These are phyloP conservation scores for Astrothelium macrocarpum DNA, from an alignment of 495 filamentous ascomycete species.

Conservation along the genomic window DNA sequence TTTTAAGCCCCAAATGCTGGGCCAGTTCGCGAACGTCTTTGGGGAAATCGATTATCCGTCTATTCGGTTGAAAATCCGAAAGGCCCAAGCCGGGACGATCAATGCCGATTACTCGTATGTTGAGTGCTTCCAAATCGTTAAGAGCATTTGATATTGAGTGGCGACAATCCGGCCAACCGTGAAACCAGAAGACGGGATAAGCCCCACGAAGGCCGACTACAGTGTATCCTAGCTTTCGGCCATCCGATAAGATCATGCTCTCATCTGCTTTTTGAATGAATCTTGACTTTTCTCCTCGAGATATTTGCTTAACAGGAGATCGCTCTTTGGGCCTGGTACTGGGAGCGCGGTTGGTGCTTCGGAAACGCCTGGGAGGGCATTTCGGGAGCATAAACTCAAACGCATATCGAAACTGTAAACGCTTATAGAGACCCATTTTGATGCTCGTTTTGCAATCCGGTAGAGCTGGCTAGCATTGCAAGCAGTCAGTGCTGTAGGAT, in stretches of 20 bases:
- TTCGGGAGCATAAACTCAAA: background rate
- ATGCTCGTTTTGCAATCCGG: too few species aligned
- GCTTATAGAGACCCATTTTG: too few species aligned
- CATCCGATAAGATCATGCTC: conserved; percentile 1
- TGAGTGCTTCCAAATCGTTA: background rate
- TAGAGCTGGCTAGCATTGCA: too few species aligned
- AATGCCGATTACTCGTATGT: conserved; percentile 9
- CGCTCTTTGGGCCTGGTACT: background rate
- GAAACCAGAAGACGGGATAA: conserved; percentile 9
- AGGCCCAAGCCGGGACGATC: conserved; percentile 14
- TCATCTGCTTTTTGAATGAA: background rate
- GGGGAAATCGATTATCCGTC: conserved; percentile 5
- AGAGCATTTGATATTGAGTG: background rate
- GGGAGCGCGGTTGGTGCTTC: background rate
- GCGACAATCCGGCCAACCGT: conserved; percentile 9
- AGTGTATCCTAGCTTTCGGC: conserved; percentile 10
- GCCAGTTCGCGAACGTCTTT: conserved; percentile 8
- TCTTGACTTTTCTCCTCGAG: background rate
- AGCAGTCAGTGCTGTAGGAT: too few species aligned
- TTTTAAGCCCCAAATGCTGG: conserved; percentile 4
- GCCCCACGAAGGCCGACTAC: conserved; percentile 1
- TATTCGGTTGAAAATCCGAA: conserved; percentile 4
- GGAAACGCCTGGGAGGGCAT: background rate
- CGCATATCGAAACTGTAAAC: too few species aligned
- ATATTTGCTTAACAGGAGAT: background rate